phyloP scores from a whole-genome alignment of 495 filamentous ascomycete genomes.

The Parmelia sp. region DNA sequence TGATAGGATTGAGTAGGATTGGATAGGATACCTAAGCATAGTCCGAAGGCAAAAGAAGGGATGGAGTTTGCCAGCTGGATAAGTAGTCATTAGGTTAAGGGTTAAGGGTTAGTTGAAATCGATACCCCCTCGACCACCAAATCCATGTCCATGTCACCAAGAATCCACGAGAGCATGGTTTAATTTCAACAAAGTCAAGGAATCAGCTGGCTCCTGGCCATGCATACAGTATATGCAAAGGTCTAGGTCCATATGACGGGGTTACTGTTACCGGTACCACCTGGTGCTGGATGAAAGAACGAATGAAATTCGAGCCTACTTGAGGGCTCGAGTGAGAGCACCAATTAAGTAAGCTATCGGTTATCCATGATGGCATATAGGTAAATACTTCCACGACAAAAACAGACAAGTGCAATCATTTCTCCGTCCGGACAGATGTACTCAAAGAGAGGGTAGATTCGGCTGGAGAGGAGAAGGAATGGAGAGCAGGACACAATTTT shows the following conservation, averaged over 20 bases:
- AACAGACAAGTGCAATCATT: neutral
- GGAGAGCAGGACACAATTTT: conserved; percentile 12
- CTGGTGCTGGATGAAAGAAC: neutral
- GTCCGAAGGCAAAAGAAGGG: neutral
- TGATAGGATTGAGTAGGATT: neutral
- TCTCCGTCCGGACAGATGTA: neutral
- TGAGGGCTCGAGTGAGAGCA: neutral
- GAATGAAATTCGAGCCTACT: neutral
- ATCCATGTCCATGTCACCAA: no score
- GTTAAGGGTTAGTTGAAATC: no score
- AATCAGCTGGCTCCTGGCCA: no score
- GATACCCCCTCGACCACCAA: no score
- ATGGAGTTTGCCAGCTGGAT: neutral
- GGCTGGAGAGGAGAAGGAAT: conserved; percentile 27
- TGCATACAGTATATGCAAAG: no score
- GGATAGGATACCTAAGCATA: no score
- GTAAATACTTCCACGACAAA: neutral
- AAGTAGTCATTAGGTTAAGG: neutral
- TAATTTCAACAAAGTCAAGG: no score
- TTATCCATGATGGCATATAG: neutral
- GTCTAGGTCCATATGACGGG: no score
- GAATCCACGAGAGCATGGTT: no score
- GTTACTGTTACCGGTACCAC: no score
- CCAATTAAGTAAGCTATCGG: neutral
- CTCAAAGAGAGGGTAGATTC: neutral